Conservation (phyloP, 192 early-diverging fungal genomes). For the Fimicolochytrium jonesii region DNA sequence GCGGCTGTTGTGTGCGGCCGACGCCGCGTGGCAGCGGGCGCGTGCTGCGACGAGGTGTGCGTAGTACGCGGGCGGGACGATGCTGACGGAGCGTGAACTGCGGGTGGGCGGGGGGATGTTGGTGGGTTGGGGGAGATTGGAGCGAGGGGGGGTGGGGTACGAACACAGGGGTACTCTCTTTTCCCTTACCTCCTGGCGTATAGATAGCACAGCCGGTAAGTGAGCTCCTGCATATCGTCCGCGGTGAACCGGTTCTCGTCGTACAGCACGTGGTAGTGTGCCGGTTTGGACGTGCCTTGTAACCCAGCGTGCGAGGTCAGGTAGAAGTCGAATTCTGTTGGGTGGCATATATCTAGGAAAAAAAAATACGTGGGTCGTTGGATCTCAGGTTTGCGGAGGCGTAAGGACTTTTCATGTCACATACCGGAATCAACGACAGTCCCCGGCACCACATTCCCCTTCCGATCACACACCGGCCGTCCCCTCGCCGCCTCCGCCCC, state of each 20-base stretch:
- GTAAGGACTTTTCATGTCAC: neutral
- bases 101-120: too few relatives aligned
- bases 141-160: too few relatives aligned
- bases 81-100: constrained; percentile 78
- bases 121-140: too few relatives aligned
- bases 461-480: constrained; percentile 34
- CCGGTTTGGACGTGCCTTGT: constrained; percentile 87
- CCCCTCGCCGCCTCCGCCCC: constrained; percentile 15
- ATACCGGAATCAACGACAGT: constrained; percentile 50
- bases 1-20: neutral
- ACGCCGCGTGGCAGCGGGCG: constrained; percentile 70
- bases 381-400: too few relatives aligned
- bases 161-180: too few relatives aligned
- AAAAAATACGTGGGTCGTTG: neutral
- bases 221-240: constrained; percentile 79
- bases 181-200: constrained; percentile 45
- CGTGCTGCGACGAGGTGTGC: constrained; percentile 83
- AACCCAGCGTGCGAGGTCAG: constrained; percentile 83
- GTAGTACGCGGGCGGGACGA: constrained; percentile 88
- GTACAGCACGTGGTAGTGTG: constrained; percentile 82
- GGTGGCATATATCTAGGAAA: constrained; percentile 7
- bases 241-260: constrained; percentile 78
- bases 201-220: constrained; percentile 82
- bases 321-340: constrained; percentile 54
- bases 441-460: constrained; percentile 53